Percentiles rank a stretch among this genome's conserved stretches.
Evolutionary conservation across 495 filamentous ascomycete species (phyloP).

Genomic region (Tuber magnatum): DNA sequence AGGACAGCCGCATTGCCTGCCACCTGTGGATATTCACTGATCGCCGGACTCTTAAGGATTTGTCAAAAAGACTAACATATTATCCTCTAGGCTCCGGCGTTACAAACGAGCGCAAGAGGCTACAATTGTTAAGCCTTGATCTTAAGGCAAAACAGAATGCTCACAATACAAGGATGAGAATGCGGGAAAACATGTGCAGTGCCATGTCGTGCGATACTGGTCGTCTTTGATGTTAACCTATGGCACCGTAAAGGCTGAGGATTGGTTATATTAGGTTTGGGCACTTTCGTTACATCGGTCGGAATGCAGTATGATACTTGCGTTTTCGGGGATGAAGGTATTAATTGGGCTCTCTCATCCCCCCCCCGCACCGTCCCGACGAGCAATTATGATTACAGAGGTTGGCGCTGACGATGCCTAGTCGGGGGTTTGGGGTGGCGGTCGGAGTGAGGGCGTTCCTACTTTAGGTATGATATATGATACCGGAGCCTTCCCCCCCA

Average conservation of each 20-base stretch:
- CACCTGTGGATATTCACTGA: neutral
- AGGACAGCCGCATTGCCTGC: no score
- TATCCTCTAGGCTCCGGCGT: neutral
- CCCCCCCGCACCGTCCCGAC: neutral
- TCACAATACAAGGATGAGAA: neutral
- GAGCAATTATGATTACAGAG: neutral
- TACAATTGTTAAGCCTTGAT: neutral
- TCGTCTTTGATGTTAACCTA: neutral
- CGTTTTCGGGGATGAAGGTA: neutral
- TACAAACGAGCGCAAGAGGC: neutral
- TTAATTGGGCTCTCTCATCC: neutral
- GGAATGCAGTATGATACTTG: neutral
- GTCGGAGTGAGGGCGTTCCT: no score
- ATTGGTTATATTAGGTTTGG: neutral
- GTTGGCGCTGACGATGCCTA: neutral
- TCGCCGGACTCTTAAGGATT: neutral
- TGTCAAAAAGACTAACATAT: neutral
- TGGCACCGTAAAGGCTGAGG: neutral
- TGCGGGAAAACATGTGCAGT: neutral
- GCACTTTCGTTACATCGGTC: neutral
- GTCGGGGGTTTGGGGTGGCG: neutral
- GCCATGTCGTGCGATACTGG: neutral
- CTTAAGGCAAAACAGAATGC: neutral
- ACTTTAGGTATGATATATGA: no score
- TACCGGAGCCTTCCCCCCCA: neutral